Evolutionary conservation across 2,329 filamentous ascomycete genomes (phyloP), one percentile per base, ranked within the genome.

Genomic region (Lecanicillium sp.): DNA sequence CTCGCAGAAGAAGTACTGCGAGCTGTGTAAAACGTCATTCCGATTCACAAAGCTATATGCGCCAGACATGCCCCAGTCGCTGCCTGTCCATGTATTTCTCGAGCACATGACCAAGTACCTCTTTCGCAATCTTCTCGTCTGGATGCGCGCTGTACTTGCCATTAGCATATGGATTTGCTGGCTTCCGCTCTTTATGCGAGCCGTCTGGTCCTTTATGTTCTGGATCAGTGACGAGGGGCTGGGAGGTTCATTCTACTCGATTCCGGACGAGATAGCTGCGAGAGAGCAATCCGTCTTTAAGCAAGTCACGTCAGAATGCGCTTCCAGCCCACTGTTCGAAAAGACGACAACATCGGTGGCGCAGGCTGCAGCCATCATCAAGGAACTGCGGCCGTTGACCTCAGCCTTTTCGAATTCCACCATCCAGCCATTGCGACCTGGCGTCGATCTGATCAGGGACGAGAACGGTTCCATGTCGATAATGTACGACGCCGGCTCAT

Each of bases 1-100:
- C 67, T 97, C 93, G 2, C 90, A 98, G 65, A 98, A 98, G 79
- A 97, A 97, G 67, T 87, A 98, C 73, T 98, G 94, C 75, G 93
- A 98, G 72, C 83, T 98, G 29, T 98, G 93, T 81, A 98, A 98
- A 72, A 98, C 93, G 2, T 84, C 90, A 0, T 98, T 97, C 63
- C 87, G 90, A 52, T 98, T 98, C 72, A 98, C 93, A 45, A 98
- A 98, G 68, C 79, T 98, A 32, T 98, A 98, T 71, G 84, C 90
- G 52, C 89, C 90, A 4, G 80, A 90, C 61, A 98, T 98, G 93
- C 94, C 93, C 2, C 79, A 81, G 53, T 81, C 79, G 11, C 77
- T 98, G 12, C 93, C 94, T 0, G 77, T 84, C 33, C 78, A 84
- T 40, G 75, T 98, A 53, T 96, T 98, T 59, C 56, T 90, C 48